These are phyloP conservation scores for Bisporella sp. DNA, from an alignment of 2,329 filamentous ascomycete genomes.

Conservation along the genomic window DNA sequence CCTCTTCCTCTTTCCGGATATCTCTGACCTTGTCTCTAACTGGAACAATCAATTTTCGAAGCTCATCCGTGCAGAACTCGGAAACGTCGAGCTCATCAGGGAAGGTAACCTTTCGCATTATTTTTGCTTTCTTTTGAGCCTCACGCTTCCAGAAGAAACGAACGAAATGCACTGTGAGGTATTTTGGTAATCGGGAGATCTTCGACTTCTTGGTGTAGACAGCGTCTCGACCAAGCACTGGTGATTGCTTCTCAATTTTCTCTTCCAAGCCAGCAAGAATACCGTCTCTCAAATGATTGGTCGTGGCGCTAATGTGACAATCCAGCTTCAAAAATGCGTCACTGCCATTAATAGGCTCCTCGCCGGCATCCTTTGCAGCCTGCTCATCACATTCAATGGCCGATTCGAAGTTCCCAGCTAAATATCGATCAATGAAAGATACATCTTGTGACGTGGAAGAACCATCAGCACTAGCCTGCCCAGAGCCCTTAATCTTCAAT, in stretches of 20 bases:
- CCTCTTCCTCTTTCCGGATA: conserved; percentile 88
- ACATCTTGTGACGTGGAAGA: conserved; percentile 39
- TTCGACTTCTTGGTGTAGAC: conserved; percentile 86
- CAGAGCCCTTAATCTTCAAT: conserved; percentile 55
- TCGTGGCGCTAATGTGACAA: conserved; percentile 84
- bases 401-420: conserved; percentile 75
- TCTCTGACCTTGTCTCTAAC: conserved; percentile 96
- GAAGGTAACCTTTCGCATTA: conserved; percentile 97
- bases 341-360: conserved; percentile 58
- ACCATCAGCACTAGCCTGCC: conserved; percentile 38
- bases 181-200: conserved; percentile 86
- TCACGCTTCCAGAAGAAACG: conserved; percentile 97
- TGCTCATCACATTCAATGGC: conserved; percentile 78
- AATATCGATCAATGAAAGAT: conserved; percentile 85
- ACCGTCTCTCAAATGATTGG: conserved; percentile 87
- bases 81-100: conserved; percentile 87
- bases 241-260: conserved; percentile 84
- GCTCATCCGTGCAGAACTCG: conserved; percentile 90
- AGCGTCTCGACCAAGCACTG: conserved; percentile 68
- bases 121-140: conserved; percentile 97
- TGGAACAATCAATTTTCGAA: conserved; percentile 76
- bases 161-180: conserved; percentile 93
- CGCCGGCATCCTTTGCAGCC: conserved; percentile 65
- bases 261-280: conserved; percentile 76
- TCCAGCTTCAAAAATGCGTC: conserved; percentile 88